phyloP scores from a whole-genome alignment of 306 rosid genomes.

The Glycyrrhiza uralensis region DNA sequence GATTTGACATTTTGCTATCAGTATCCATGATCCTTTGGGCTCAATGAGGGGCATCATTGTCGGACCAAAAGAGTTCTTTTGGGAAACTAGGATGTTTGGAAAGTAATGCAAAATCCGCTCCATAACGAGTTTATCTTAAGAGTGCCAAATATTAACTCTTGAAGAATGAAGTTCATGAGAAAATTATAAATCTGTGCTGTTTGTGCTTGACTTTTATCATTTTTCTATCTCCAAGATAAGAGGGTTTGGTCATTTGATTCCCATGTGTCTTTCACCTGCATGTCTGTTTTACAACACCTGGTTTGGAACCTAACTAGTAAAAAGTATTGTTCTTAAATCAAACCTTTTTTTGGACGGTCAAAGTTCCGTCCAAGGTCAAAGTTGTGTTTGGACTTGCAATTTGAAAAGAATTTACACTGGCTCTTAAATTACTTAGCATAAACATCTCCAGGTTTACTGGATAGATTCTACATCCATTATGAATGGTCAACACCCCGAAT shows the following conservation, averaged over 20 bases:
- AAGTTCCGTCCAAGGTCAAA: slow-evolving; percentile 8
- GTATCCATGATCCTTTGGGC: neutral
- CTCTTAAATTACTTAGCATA: neutral
- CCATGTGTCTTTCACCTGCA: neutral
- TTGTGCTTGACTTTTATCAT: neutral
- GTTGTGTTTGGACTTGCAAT: neutral
- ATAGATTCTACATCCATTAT: neutral
- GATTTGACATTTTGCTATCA: neutral
- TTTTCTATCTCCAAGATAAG: neutral
- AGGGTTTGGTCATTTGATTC: neutral
- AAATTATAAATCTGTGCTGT: neutral
- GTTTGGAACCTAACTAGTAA: neutral
- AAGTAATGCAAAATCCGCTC: slow-evolving; percentile 12
- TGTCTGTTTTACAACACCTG: neutral
- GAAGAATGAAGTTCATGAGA: neutral
- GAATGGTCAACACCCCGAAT: neutral
- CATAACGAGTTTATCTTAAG: neutral
- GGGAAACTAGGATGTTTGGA: neutral
- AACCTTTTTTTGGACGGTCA: neutral
- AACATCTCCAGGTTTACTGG: neutral
- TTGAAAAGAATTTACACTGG: neutral
- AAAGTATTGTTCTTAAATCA: neutral
- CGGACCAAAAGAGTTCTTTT: neutral
- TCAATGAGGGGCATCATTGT: neutral
- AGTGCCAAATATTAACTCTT: neutral